Base-by-base conservation (phyloP, 1,284 basidiomycete species). In the Microbotryum intermedium region DNA sequence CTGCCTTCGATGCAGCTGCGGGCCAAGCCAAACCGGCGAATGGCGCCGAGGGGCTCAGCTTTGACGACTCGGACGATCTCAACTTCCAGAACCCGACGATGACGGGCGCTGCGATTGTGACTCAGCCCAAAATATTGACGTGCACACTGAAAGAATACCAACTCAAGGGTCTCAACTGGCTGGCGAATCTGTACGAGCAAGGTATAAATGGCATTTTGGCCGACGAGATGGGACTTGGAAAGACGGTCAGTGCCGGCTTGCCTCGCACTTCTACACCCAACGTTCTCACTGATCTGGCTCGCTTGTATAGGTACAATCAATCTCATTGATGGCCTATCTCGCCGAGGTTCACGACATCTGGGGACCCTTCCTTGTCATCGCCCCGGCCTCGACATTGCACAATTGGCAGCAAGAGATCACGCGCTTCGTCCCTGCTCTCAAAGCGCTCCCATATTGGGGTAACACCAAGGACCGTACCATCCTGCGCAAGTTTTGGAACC, bases 341-440 rank as follows among this genome's bases (percentile, higher is more conserved):
- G 94, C 95, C 10, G 95, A 98, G 77, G 85, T 86, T 1, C 95
- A 98, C 74, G 89, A 97, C 73, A 95, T 98, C 63, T 99, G 95
- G 95, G 95, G 95, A 0, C 95, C 95, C 20, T 98, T 99, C 80
- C 82, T 99, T n/a, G 93, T 99, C 60, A 95, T 99, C 53, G 92
- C 95, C 1, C 95, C 95, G 1, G 88, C 93, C 1, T 97, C 94
- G 6, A 99, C 95, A 0, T 79, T 99, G 66, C 95, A 98, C 77
- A 98, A 98, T 73, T 99, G 95, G 95, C 94, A 98, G 75, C 95
- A 98, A 73, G 95, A 99, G 76, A 83, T 98, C 61, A 88, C 90
- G 29, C 86, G 90, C 30, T 99, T 99, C 74, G 91, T 97, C 5
- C 95, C 95, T 26, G 81, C 81, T 50, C 81, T 99, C 65, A 98